These are phyloP conservation scores for Penicillium coprophilum DNA, from an alignment of 495 filamentous ascomycete species.

Conservation along the genomic window DNA sequence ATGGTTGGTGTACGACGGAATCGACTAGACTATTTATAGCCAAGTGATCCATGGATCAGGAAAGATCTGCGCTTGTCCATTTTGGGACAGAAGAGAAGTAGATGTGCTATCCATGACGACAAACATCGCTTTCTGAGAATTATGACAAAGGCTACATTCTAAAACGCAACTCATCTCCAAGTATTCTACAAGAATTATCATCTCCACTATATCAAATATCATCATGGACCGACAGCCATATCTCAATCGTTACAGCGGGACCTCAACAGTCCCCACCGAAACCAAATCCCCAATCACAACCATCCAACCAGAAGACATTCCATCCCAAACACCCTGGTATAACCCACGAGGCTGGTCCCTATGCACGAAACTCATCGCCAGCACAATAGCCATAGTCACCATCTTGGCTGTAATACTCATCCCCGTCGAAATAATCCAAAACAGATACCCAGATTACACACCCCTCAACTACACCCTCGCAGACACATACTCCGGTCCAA, in stretches of 20 bases:
- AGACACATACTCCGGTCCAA: slow-evolving; percentile 49
- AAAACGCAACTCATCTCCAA: background rate
- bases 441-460: slow-evolving; percentile 55
- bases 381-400: slow-evolving; percentile 34
- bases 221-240: slow-evolving; percentile 27
- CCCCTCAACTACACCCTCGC: slow-evolving; percentile 49
- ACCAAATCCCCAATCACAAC: slow-evolving; percentile 19
- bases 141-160: background rate
- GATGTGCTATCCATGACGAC: slow-evolving; percentile 5
- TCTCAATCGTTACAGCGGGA: slow-evolving; percentile 25
- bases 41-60: background rate
- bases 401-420: slow-evolving; percentile 55
- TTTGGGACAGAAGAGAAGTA: background rate
- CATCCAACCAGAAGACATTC: slow-evolving; percentile 3
- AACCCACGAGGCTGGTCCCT: slow-evolving; percentile 52
- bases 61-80: slow-evolving; percentile 1
- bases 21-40: background rate
- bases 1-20: too few species aligned
- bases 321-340: slow-evolving; percentile 32
- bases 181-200: background rate
- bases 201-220: background rate
- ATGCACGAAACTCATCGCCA: slow-evolving; percentile 43
- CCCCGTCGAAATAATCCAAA: slow-evolving; percentile 49
- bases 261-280: slow-evolving; percentile 18
- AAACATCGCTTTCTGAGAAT: background rate